Percentiles rank a stretch among this genome's conserved stretches.
Evolutionary conservation across 805 yeast species (phyloP).

Genomic region (Suhomyces emberorum): DNA sequence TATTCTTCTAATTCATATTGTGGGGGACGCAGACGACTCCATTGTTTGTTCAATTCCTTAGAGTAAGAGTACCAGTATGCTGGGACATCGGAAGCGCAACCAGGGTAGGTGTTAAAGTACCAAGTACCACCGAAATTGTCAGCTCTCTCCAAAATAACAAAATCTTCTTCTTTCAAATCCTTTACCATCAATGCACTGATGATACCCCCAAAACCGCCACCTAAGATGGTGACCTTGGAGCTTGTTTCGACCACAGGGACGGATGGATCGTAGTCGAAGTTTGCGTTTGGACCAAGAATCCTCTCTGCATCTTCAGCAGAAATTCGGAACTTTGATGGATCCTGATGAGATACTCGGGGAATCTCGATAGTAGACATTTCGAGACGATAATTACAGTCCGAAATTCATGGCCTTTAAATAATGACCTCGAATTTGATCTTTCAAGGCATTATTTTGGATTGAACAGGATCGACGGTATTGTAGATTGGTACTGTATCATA

Average conservation of each 20-base stretch:
- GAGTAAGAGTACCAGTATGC: conserved; percentile 39
- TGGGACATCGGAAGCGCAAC: conserved; percentile 44
- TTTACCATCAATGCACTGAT: conserved; percentile 26
- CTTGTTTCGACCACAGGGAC: conserved; percentile 21
- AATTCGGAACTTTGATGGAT: conserved; percentile 32
- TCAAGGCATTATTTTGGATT: no score
- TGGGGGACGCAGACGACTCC: conserved; percentile 40
- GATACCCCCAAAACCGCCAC: conserved; percentile 41
- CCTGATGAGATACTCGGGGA: conserved; percentile 27
- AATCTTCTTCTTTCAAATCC: conserved; percentile 27
- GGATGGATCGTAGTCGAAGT: conserved; percentile 14
- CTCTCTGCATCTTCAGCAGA: conserved; percentile 23
- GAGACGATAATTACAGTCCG: no score
- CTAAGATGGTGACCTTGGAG: conserved; percentile 36
- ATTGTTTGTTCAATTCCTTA: conserved; percentile 30
- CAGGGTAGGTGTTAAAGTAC: conserved; percentile 45
- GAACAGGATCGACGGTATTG: no score
- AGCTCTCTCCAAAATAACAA: conserved; percentile 37
- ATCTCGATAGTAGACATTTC: conserved; percentile 14
- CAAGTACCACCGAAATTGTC: conserved; percentile 43
- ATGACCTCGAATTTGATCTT: no score
- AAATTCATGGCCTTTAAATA: no score
- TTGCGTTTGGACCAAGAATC: conserved; percentile 22
- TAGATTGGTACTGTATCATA: no score
- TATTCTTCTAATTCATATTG: conserved; percentile 43